phyloP scores from a whole-genome alignment of 1,284 basidiomycete species.

The Athelia sp. region DNA sequence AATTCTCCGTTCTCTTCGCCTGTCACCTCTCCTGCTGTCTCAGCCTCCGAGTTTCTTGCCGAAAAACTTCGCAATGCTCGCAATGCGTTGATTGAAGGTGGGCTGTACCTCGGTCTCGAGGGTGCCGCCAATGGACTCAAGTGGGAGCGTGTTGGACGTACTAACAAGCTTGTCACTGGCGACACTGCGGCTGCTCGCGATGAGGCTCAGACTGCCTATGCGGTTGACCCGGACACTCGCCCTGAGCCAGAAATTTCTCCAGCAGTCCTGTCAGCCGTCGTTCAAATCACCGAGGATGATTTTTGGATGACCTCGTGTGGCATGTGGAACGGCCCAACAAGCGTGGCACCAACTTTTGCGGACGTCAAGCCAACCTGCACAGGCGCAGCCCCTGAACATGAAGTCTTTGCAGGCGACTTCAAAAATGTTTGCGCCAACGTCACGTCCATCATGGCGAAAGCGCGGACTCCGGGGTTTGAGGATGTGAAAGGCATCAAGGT shows the following conservation, averaged over 20 bases:
- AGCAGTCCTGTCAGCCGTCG: background rate
- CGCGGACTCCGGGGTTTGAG: background rate
- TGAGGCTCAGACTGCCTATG: background rate
- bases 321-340: background rate
- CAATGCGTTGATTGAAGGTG: too few relatives aligned
- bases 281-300: background rate
- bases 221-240: background rate
- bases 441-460: background rate
- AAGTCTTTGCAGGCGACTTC: background rate
- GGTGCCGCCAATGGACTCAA: too few relatives aligned
- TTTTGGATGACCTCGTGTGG: background rate
- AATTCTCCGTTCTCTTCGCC: too few relatives aligned
- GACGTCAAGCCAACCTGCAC: background rate
- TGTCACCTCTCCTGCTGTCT: too few relatives aligned
- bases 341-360: background rate
- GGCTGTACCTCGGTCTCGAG: too few relatives aligned
- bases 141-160: too few relatives aligned
- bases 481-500: background rate
- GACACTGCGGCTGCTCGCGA: too few relatives aligned
- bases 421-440: background rate
- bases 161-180: too few relatives aligned
- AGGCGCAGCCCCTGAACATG: background rate
- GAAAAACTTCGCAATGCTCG: too few relatives aligned
- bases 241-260: background rate
- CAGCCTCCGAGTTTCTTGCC: too few relatives aligned